Evolutionary conservation across 2,329 filamentous ascomycete genomes (phyloP).

Genomic region (Botrytis fragariae): DNA sequence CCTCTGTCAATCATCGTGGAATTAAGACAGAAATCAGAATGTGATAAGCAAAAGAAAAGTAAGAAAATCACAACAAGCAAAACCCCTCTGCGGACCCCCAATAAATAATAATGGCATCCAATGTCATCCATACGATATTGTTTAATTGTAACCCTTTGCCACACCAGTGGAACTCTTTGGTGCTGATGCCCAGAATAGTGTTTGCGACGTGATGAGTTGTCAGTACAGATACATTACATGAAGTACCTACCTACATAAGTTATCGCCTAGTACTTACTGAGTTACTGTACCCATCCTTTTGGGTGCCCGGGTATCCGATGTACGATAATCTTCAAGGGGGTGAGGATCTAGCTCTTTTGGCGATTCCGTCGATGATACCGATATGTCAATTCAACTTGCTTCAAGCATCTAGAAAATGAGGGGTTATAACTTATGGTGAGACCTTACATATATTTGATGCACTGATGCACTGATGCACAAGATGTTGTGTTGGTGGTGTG

Average conservation of each 20-base stretch:
- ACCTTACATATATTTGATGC: background rate
- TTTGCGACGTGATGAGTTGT: constrained; percentile 22
- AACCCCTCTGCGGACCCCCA: background rate
- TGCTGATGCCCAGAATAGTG: constrained; percentile 8
- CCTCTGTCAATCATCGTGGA: constrained; percentile 1
- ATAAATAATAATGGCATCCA: background rate
- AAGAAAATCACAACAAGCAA: background rate
- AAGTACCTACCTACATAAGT: background rate
- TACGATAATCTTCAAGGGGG: constrained; percentile 1
- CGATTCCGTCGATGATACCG: background rate
- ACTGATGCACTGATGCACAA: background rate
- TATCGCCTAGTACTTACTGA: background rate
- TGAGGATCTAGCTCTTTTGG: background rate
- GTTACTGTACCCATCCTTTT: constrained; percentile 2
- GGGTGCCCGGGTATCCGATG: background rate
- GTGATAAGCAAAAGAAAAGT: background rate
- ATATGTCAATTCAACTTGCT: constrained; percentile 1
- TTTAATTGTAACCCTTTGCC: background rate
- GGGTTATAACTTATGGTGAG: background rate
- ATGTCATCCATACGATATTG: background rate
- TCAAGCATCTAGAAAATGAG: background rate
- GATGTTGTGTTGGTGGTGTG: background rate
- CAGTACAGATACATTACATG: constrained; percentile 4
- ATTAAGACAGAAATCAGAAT: background rate
- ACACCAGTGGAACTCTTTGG: background rate